A percentile compares a stretch with the other conserved stretches of the same genome.
Evolutionary conservation across 345 rosid species (phyloP).

Genomic region (Microthlaspi erraticum): DNA sequence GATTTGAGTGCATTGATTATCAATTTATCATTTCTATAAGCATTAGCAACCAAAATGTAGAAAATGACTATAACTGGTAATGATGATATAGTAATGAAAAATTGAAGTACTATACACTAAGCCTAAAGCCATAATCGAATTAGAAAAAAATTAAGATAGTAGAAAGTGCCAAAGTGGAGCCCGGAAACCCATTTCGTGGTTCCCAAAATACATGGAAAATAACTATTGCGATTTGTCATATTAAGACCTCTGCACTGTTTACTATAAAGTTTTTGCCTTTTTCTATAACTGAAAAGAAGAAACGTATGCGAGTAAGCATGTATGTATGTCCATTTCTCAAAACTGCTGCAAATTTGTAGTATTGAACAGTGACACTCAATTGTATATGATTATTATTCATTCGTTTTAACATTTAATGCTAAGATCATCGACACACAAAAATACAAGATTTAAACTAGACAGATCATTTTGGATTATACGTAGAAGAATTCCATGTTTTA

Average conservation of each 20-base stretch:
- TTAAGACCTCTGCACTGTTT: constrained; percentile 31
- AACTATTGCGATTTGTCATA: constrained; percentile 31
- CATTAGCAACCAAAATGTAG: constrained; percentile 3
- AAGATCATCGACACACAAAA: background rate
- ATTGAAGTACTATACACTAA: background rate
- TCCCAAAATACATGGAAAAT: constrained; percentile 37
- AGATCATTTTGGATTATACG: background rate
- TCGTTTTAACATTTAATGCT: background rate
- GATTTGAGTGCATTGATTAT: background rate
- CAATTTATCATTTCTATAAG: no score
- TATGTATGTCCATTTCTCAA: constrained; percentile 2
- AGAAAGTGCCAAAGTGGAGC: constrained; percentile 35
- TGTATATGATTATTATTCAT: no score
- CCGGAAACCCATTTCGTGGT: constrained; percentile 39
- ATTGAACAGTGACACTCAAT: no score
- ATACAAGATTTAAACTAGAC: background rate
- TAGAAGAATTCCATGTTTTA: background rate
- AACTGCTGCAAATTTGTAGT: no score
- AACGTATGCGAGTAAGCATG: background rate
- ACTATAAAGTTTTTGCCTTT: constrained; percentile 43
- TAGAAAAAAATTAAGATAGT: background rate
- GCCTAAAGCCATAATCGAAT: background rate
- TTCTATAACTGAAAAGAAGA: constrained; percentile 35
- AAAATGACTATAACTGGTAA: background rate
- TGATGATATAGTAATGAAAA: background rate